Base-by-base conservation (phyloP, 2,329 filamentous ascomycete species). In the Epichloe brachyelytri region DNA sequence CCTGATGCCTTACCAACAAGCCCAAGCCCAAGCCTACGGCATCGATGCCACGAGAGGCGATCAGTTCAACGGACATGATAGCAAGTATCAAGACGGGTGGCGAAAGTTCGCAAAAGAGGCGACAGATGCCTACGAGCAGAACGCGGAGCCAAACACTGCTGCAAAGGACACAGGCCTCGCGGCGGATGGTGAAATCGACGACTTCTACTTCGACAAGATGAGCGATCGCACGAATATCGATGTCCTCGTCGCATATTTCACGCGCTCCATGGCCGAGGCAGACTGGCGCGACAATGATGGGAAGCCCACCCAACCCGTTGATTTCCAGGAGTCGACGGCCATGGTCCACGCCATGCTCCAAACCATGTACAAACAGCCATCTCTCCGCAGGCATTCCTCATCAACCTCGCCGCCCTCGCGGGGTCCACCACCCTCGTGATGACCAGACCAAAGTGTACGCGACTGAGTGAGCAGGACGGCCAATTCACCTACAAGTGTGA, bases 391-490 rank as follows among this genome's bases (percentile, higher is more conserved):
- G 70, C 72, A 0, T 82, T 83, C 56, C 64, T 83, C 12, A 75
- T 80, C 56, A 82, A 81, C 58, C 62, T 82, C 5, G 72, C 78
- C 0, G 77, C 77, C 4, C 67, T 83, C 11, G 73, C 73, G 0
- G 79, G 80, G 8, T 75, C 75, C 3, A 71, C 67, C 46, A 63
- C 74, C 30, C 66, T 82, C 46, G 72, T 77, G 64, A 67, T 68
- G 12, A 64, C 65, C 5, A 62, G 67, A 19, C 67, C 65, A 20
- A 60, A 68, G 44, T 66, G 66, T 50, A 66, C 75, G 17, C 70
- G 73, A 11, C 51, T 74, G 20, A 71, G 74, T n/a, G 64, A 68
- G 19, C 59, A 63, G 2, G 61, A 66, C 2, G 69, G 69, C 14
- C 60, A 68, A 38, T 72, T 68, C 34, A 65, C 68, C 47, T 83